Base-by-base conservation (phyloP, 768 basidiomycete species). In the Termitomyces sp. region DNA sequence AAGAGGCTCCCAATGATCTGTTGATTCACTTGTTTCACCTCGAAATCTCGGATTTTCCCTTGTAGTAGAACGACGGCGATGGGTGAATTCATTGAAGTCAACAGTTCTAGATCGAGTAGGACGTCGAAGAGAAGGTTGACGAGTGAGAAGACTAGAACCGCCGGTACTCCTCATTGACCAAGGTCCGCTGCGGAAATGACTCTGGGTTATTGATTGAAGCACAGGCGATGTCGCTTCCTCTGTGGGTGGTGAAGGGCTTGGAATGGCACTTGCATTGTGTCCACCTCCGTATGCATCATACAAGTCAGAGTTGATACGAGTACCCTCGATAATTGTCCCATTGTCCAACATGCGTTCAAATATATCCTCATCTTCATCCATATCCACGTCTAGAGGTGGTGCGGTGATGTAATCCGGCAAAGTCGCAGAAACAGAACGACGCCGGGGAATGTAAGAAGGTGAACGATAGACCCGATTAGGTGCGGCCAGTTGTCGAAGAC, bases 1-100 rank as follows among this genome's bases (percentile, higher is more conserved):
- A 42, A 50, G 41, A 35, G 52, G 60, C 50, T 70, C 70, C 53
- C 68, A 57, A 3, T 63, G 59, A 13, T 73, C 72, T 29, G 63
- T 58, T 12, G 67, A 61, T 22, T 71, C 70, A 18, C 61, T 53
- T 16, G 62, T 56, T 40, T 72, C 73, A 32, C 65, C 57, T 38
- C 69, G 66, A 12, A 65, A 45, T 38, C 59, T 58, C 11, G 65
- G 43, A 3, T 68, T 51, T 13, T 78, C 76, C 43, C 80, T 69
- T 23, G 67, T 80, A 5, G 73, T 70, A 16, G 80, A 80, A 49
- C 89, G 80, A 29, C 88, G 82, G 12, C 82, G 83, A 22, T 80
- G 67, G 0, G 88, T 85, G 58, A 86, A 89, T 25, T 90, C 88
- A 63, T 78, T 84, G 66, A 91, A 89, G 58, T 90, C 88, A 13